These are phyloP conservation scores for Marasmius oreades DNA, from an alignment of 1,284 basidiomycete species.

Conservation along the genomic window DNA sequence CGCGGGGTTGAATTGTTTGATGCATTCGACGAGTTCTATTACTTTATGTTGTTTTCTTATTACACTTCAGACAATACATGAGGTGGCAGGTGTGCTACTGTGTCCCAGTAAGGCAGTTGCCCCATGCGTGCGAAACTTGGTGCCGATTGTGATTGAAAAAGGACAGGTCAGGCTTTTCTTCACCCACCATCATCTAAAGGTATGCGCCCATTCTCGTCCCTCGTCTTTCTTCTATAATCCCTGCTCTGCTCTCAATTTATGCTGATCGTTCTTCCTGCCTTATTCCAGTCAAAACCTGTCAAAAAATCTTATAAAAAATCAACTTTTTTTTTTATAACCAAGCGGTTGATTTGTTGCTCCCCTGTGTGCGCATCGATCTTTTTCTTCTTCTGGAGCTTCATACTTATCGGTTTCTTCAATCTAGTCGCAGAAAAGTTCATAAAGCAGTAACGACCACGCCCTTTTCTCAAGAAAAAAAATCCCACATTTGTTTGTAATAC, in stretches of 20 bases:
- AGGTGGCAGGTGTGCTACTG: not conserved
- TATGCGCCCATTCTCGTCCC: conserved; percentile 21
- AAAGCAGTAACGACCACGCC: conserved; percentile 83
- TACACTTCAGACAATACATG: not conserved
- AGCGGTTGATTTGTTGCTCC: conserved; percentile 11
- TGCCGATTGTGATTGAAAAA: not conserved
- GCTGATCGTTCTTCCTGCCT: not conserved
- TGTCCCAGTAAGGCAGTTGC: not conserved
- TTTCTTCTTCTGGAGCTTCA: not conserved
- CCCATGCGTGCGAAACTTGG: not conserved
- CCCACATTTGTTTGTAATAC: conserved; percentile 18
- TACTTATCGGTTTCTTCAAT: conserved; percentile 7
- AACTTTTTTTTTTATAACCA: conserved; percentile 17
- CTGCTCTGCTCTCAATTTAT: not conserved
- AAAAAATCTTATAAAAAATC: conserved; percentile 57
- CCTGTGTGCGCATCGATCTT: conserved; percentile 19
- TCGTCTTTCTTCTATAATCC: not conserved
- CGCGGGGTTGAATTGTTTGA: conserved; percentile 52
- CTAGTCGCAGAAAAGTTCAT: conserved; percentile 70
- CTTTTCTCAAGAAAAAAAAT: conserved; percentile 38
- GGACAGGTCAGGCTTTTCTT: conserved; percentile 23
- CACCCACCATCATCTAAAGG: conserved; percentile 44
- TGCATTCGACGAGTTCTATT: conserved; percentile 7
- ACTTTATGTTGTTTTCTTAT: conserved; percentile 1
- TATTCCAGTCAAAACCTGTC: conserved; percentile 37